Base-by-base conservation (phyloP, 345 rosid genomes). In the Eucalyptus erythrocorys region DNA sequence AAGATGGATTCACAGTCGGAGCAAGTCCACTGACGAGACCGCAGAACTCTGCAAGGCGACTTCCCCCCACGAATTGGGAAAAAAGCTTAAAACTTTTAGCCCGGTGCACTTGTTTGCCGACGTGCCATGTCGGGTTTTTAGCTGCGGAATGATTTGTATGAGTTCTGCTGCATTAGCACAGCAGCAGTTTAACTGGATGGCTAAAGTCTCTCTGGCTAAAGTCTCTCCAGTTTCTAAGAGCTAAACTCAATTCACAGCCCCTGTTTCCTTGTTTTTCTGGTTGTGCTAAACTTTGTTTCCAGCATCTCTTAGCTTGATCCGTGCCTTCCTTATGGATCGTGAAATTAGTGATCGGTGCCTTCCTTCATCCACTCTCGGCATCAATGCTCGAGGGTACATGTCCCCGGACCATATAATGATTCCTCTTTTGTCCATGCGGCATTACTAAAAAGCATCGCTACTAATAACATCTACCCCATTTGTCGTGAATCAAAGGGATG, bases 401-500 rank as follows among this genome's bases (percentile, higher is more conserved):
- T 1, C 0, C 11, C 81, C 8, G 26, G 27, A 19, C 16, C 24
- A 21, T 6, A 30, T 22, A 6, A 76, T 5, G 24, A 76, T 64
- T 64, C 21, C 21, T 64, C 37, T 15, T 7, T n/a, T 14, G 19
- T n/a, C 0, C 10, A 34, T 3, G 1, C 21, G 11, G 11, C 76
- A n/a, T 64, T 64, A n/a, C 40, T 15, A 14, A 14, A 64, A 64
- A n/a, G 76, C 76, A 7, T 64, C 0, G 21, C 76, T 21, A 51
- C 26, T 51, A 51, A 19, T 0, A 0, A 2, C 26, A 51, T 3
- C 26, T 19, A 19, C 24, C 24, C 24, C 9, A 19, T 51, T 19
- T 4, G 2, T 0, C 1, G 24, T 51, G 55, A 24, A 51, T 51
- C 55, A 3, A 51, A 51, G 13, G n/a, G n/a, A 26, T 5, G n/a